Conservation (phyloP, 768 basidiomycete species). For the Coprinopsis cinerea region DNA sequence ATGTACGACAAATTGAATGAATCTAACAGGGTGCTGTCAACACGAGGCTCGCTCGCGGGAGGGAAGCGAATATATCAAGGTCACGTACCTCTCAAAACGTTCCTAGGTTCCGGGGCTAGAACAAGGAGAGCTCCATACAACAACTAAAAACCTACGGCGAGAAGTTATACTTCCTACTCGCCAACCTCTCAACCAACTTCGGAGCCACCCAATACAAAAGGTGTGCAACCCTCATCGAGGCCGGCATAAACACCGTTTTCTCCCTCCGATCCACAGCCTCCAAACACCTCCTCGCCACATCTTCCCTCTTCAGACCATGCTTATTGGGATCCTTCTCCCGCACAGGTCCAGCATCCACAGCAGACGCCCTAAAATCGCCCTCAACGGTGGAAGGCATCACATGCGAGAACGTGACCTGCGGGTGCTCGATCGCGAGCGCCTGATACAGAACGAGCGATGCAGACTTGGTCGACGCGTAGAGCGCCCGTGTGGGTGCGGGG, state of each 20-base stretch:
- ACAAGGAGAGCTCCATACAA: too few relatives aligned
- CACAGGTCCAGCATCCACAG: constrained; percentile 53
- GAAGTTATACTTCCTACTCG: constrained; percentile 65
- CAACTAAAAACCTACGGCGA: too few relatives aligned
- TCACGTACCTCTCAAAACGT: too few relatives aligned
- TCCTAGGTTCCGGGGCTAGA: too few relatives aligned
- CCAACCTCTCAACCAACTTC: constrained; percentile 47
- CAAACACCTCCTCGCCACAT: constrained; percentile 57
- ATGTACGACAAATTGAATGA: too few relatives aligned
- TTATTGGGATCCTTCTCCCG: constrained; percentile 50
- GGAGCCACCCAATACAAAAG: constrained; percentile 65
- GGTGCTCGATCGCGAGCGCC: constrained; percentile 75
- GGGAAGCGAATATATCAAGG: too few relatives aligned
- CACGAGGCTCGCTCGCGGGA: too few relatives aligned
- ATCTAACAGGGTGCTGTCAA: too few relatives aligned
- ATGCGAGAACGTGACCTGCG: constrained; percentile 54
- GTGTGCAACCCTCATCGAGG: constrained; percentile 39
- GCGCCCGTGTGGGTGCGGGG: constrained; percentile 77
- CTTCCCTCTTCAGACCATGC: constrained; percentile 51
- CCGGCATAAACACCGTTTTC: constrained; percentile 55
- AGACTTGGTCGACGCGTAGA: constrained; percentile 82
- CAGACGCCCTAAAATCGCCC: constrained; percentile 73
- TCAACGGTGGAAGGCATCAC: constrained; percentile 68
- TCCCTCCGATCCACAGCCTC: constrained; percentile 53
- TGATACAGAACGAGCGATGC: constrained; percentile 76